These are phyloP conservation scores for Forsythia suspensa DNA, from an alignment of 257 asterid genomes.

Conservation along the genomic window DNA sequence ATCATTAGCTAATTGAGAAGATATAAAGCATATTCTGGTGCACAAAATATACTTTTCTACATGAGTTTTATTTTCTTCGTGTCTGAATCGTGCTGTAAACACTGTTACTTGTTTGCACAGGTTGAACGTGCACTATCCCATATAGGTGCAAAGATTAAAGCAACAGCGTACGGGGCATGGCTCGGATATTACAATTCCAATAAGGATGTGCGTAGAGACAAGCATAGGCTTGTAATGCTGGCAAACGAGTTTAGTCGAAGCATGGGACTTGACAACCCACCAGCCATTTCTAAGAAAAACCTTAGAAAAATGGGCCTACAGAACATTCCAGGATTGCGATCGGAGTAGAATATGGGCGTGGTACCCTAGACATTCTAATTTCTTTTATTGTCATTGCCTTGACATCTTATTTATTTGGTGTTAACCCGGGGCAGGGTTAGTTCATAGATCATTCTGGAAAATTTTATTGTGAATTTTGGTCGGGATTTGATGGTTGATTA, in stretches of 20 bases:
- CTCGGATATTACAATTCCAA: conserved; percentile 94
- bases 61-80: neutral
- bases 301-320: conserved; percentile 92
- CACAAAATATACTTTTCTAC: no score
- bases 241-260: conserved; percentile 86
- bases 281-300: conserved; percentile 76
- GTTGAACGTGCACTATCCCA: conserved; percentile 69
- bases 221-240: conserved; percentile 74
- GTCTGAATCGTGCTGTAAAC: neutral
- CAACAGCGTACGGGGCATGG: conserved; percentile 96
- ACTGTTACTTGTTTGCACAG: conserved; percentile 28
- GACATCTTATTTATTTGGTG: neutral
- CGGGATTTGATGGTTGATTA: neutral
- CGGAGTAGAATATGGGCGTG: conserved; percentile 42
- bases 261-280: conserved; percentile 92
- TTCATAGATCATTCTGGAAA: neutral
- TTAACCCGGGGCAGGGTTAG: neutral
- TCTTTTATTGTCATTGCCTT: neutral
- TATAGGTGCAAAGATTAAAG: conserved; percentile 82
- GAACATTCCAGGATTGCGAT: conserved; percentile 87
- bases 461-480: neutral
- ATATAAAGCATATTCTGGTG: conserved; percentile 3
- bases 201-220: conserved; percentile 64
- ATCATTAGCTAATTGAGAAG: conserved; percentile 31
- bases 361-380: neutral